Evolutionary conservation across 371 early-diverging fungal species (phyloP), one percentile per base, ranked within the genome.

Genomic region (Rhizomucor pusillus): DNA sequence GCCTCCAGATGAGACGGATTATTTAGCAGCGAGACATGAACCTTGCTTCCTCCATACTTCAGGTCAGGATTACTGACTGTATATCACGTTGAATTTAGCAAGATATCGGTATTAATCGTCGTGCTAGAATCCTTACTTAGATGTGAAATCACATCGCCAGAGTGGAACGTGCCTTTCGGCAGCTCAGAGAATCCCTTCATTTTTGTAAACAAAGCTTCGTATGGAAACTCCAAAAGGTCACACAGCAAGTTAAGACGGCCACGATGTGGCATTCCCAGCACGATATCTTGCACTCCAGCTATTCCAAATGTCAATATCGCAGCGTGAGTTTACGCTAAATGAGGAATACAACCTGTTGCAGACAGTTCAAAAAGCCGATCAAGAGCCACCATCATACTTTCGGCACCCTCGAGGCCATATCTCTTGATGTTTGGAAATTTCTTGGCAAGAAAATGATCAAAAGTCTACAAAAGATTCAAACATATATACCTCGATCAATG

Each of bases 401-500:
- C 98, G n/a, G 91, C 94, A 16, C 98, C 98, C 66, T 98, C 96
- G 14, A 98, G 70, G 13, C 98, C 98, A 58, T 96, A 98, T 14
- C 98, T 83, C 73, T 97, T 97, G 48, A 95, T 88, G 59, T 93
- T 91, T 6, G 93, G 90, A 73, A 96, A 98, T 66, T 89, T 91
- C 60, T 92, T 94, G 43, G 89, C 90, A 89, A 97, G 90, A 62
- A 95, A 96, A 58, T 92, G 93, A 73, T 98, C 98, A 79, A 97
- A 98, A 4, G 84, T 81, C 78, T 78, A 44, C 5, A 33, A 37
- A 35, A 41, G n/a, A 13, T 50, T 20, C 18, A 57, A 18, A 46
- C 10, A 52, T 29, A 19, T 3, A 46, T 41, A 11, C 20, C 11
- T 3, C 10, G 43, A 41, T 20, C n/a, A 11, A 41, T 18, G 22